Percentiles rank a stretch among this genome's conserved stretches.
Evolutionary conservation across 768 basidiomycete genomes (phyloP).

Genomic region (Termitomyces sp.): DNA sequence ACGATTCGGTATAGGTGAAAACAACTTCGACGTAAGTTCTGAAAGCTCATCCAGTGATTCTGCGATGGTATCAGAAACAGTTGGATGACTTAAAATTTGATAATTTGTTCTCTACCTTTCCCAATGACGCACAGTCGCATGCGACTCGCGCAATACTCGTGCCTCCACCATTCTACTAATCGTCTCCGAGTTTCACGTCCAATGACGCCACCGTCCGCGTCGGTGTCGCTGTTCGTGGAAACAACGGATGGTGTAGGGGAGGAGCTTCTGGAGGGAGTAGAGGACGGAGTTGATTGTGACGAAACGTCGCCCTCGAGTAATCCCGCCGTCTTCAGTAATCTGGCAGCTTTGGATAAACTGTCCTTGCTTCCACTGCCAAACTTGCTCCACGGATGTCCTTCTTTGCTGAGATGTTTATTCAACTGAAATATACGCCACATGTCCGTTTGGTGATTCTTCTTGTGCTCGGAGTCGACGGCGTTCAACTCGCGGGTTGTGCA

Average conservation of each 20-base stretch:
- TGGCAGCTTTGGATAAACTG: conserved; percentile 62
- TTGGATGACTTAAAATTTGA: background rate
- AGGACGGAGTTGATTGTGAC: conserved; percentile 29
- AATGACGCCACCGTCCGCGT: conserved; percentile 71
- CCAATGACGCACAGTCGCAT: conserved; percentile 81
- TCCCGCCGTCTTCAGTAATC: conserved; percentile 45
- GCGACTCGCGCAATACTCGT: conserved; percentile 76
- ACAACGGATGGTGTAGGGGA: conserved; percentile 56
- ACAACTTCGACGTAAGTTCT: conserved; percentile 53
- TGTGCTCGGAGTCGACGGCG: conserved; percentile 96
- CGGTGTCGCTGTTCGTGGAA: conserved; percentile 49
- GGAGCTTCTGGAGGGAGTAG: conserved; percentile 46
- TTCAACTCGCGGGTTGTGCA: conserved; percentile 89
- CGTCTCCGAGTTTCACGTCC: conserved; percentile 78
- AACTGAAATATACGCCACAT: conserved; percentile 94
- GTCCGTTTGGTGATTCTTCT: conserved; percentile 90
- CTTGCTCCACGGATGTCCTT: conserved; percentile 83
- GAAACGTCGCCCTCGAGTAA: conserved; percentile 26
- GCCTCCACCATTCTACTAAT: conserved; percentile 79
- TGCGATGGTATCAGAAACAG: conserved; percentile 20
- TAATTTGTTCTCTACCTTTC: conserved; percentile 45
- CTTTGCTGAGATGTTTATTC: conserved; percentile 78
- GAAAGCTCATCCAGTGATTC: conserved; percentile 75
- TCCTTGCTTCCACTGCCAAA: conserved; percentile 86
- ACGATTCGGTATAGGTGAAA: conserved; percentile 69